Conservation (phyloP, 768 basidiomycete genomes). For the Panellus pusillus region DNA sequence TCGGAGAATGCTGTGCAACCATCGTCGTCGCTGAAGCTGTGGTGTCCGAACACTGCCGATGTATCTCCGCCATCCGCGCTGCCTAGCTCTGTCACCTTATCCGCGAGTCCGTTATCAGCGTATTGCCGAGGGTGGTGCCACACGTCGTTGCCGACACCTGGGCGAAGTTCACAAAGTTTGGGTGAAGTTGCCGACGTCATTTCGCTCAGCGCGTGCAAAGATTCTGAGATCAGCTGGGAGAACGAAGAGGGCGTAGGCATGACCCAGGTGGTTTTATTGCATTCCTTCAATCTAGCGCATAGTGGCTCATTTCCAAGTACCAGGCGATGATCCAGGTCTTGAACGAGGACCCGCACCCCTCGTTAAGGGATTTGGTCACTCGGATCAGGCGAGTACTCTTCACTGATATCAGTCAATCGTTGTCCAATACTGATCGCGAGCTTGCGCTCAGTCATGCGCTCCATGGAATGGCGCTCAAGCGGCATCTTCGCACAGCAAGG, state of each 20-base stretch:
- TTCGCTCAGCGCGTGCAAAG: conserved; percentile 19
- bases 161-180: too few species aligned
- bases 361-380: conserved; percentile 13
- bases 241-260: conserved; percentile 14
- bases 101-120: conserved; percentile 7
- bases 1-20: not conserved
- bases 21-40: not conserved
- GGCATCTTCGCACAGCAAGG: not conserved
- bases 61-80: not conserved
- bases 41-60: not conserved
- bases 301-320: too few species aligned
- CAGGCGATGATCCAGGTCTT: conserved; percentile 16
- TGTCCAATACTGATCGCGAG: not conserved
- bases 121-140: conserved; percentile 20
- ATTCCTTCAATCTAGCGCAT: too few species aligned
- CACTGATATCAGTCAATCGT: not conserved
- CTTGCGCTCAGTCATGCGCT: conserved; percentile 9
- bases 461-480: conserved; percentile 5
- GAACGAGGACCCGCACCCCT: conserved; percentile 8
- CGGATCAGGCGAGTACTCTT: conserved; percentile 9
- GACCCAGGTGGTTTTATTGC: conserved; percentile 10
- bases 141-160: too few species aligned
- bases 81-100: not conserved
- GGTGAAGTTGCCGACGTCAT: conserved; percentile 8
- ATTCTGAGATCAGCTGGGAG: conserved; percentile 22